Conservation (phyloP, 73 alveolate species). For the Tetrahymena borealis region DNA sequence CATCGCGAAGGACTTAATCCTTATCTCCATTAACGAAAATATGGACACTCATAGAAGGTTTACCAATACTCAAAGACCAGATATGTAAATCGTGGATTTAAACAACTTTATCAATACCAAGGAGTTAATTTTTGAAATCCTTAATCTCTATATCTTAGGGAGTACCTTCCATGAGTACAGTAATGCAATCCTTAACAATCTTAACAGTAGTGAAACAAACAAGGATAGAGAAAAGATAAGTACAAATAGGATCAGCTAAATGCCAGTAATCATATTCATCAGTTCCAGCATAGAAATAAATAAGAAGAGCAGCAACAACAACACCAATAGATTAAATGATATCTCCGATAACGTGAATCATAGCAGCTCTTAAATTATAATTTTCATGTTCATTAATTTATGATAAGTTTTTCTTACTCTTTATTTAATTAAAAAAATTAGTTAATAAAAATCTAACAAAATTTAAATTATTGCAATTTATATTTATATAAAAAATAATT, state of each 20-base stretch:
- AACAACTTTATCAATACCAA: constrained; percentile 37
- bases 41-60: constrained; percentile 70
- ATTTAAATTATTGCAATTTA: too few relatives aligned
- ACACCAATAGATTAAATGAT: constrained; percentile 85
- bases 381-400: constrained; percentile 44
- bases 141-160: constrained; percentile 54
- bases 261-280: constrained; percentile 9
- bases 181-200: constrained; percentile 79
- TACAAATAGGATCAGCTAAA: constrained; percentile 88
- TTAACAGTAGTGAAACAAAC: constrained; percentile 84
- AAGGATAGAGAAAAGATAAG: constrained; percentile 76
- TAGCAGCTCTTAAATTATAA: constrained; percentile 82
- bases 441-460: too few relatives aligned
- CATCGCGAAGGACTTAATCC: constrained; percentile 45
- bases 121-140: constrained; percentile 23
- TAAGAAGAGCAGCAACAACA: constrained; percentile 79
- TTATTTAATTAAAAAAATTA: too few relatives aligned
- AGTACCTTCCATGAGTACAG: constrained; percentile 86
- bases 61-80: constrained; percentile 84
- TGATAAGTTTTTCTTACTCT: constrained; percentile 2
- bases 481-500: too few relatives aligned
- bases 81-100: constrained; percentile 91
- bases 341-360: constrained; percentile 89
- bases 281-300: constrained; percentile 48
- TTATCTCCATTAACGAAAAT: constrained; percentile 39